Percentiles rank a stretch among this genome's conserved stretches.
These are phyloP conservation scores for Botrytis galanthina DNA, from an alignment of 2,329 filamentous ascomycete species.

Conservation along the genomic window DNA sequence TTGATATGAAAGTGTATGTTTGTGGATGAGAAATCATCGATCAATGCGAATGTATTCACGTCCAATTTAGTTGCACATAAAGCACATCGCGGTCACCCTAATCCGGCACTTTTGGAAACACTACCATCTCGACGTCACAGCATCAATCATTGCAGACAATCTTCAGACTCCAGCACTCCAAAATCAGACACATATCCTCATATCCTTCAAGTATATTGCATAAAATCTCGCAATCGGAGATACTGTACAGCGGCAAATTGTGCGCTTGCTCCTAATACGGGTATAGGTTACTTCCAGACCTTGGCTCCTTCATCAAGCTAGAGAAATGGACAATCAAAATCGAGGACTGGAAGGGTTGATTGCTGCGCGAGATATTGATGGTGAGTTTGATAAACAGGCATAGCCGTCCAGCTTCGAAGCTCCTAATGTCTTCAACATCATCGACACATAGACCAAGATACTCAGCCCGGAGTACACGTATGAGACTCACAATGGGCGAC, in stretches of 20 bases:
- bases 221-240: background rate
- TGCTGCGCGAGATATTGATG: rapidly evolving
- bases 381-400: background rate
- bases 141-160: background rate
- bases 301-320: background rate
- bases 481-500: no score
- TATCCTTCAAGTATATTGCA: rapidly evolving
- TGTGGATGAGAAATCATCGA: background rate
- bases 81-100: background rate
- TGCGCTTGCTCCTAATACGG: no score
- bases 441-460: background rate
- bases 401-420: background rate
- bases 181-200: background rate
- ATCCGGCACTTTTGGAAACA: background rate
- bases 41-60: background rate
- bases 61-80: background rate
- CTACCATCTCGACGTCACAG: background rate
- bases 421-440: background rate
- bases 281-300: background rate
- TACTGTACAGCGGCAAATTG: background rate
- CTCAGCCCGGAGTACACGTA: background rate
- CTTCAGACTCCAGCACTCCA: background rate
- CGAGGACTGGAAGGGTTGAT: background rate
- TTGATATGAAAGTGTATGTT: background rate
- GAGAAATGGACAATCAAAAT: background rate